Conservation (phyloP, 2,329 filamentous ascomycete species). For the Paracamarosporium sp. region DNA sequence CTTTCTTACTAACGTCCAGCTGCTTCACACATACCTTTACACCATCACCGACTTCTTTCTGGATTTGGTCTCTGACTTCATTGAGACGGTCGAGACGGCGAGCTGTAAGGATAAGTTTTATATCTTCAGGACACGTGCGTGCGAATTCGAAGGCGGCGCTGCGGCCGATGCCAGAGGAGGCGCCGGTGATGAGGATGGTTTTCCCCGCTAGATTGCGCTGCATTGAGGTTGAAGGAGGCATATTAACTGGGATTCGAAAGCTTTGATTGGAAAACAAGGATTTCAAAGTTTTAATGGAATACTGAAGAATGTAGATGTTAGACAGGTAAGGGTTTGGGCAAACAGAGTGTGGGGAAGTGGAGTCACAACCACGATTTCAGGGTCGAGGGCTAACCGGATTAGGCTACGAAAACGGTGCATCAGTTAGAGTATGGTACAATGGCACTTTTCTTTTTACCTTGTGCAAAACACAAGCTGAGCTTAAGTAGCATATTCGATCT, state of each 20-base stretch:
- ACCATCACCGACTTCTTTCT: conserved; percentile 72
- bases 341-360: neutral
- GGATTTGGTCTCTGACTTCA: conserved; percentile 75
- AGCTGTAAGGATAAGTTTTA: conserved; percentile 85
- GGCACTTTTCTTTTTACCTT: too few relatives aligned
- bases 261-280: too few relatives aligned
- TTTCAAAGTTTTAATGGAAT: too few relatives aligned
- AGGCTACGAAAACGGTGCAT: neutral
- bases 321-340: neutral
- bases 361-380: neutral
- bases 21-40: conserved; percentile 72
- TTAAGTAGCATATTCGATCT: too few relatives aligned
- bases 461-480: too few relatives aligned
- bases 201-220: conserved; percentile 85
- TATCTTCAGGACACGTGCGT: conserved; percentile 74
- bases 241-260: too few relatives aligned
- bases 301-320: neutral
- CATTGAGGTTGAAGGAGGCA: conserved; percentile 60
- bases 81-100: conserved; percentile 78
- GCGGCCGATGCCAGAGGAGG: conserved; percentile 87
- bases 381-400: neutral
- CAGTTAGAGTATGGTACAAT: too few relatives aligned
- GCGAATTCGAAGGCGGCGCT: conserved; percentile 88
- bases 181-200: conserved; percentile 88
- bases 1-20: conserved; percentile 81